Conservation (phyloP, 305 asterid genomes). For the Fraxinus nigra region DNA sequence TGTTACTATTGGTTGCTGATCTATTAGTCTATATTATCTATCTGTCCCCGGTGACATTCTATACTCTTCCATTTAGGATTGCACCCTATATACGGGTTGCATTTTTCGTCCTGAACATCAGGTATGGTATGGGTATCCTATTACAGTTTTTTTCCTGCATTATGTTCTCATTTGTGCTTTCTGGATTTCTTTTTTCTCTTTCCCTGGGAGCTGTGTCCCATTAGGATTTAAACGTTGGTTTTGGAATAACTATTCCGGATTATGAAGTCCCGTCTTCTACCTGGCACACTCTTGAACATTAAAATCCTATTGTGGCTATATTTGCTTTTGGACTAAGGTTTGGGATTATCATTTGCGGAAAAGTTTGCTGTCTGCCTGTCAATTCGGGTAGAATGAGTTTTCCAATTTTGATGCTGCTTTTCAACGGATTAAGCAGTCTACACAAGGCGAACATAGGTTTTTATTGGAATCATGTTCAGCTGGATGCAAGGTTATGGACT, state of each 20-base stretch:
- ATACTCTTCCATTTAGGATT: slow-evolving; percentile 73
- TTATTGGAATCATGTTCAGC: background rate
- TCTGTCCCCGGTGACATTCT: slow-evolving; percentile 66
- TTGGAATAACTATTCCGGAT: background rate
- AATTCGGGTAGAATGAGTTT: background rate
- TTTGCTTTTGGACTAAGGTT: background rate
- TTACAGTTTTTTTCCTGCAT: slow-evolving; percentile 9
- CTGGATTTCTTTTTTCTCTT: slow-evolving; percentile 11
- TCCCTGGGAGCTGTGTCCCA: background rate
- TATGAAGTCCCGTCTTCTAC: slow-evolving; percentile 9
- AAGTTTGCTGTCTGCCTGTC: slow-evolving; percentile 6
- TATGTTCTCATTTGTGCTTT: slow-evolving; percentile 7
- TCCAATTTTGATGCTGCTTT: background rate
- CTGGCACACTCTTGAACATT: slow-evolving; percentile 2
- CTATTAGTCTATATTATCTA: slow-evolving; percentile 49
- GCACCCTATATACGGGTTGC: slow-evolving; percentile 87
- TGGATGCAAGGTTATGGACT: background rate
- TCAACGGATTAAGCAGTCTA: background rate
- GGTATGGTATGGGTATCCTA: slow-evolving; percentile 39
- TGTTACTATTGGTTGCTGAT: slow-evolving; percentile 68
- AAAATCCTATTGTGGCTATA: slow-evolving; percentile 1
- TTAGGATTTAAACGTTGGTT: background rate
- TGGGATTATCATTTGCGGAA: background rate
- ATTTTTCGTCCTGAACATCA: slow-evolving; percentile 66
- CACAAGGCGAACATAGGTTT: slow-evolving; percentile 2